phyloP scores from a whole-genome alignment of 1,139 yeast species.

The Yamadazyma oceani region DNA sequence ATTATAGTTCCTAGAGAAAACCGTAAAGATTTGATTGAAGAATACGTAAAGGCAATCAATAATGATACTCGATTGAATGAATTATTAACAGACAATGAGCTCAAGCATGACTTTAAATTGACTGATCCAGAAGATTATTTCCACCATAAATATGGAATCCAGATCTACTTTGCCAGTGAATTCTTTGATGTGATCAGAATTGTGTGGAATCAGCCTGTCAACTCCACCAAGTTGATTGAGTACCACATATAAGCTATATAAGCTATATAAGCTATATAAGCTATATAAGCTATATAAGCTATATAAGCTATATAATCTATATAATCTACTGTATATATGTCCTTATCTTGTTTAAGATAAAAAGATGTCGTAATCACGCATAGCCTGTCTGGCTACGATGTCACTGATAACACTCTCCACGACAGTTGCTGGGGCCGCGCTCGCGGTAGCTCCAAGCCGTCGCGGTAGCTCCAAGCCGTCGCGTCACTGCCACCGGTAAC shows the following conservation, averaged over 20 bases:
- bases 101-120: conserved; percentile 26
- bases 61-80: conserved; percentile 32
- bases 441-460: no score
- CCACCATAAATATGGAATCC: conserved; percentile 52
- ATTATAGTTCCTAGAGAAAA: conserved; percentile 72
- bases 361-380: no score
- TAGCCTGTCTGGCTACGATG: no score
- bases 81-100: conserved; percentile 38
- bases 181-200: conserved; percentile 72
- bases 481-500: no score
- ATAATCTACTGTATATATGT: no score
- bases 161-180: conserved; percentile 66
- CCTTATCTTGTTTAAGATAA: no score
- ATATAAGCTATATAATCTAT: no score
- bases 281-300: no score
- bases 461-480: no score
- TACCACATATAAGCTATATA: conserved; percentile 25
- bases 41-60: conserved; percentile 40
- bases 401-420: no score
- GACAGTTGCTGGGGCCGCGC: no score
- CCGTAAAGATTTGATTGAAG: conserved; percentile 68
- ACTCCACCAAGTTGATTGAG: conserved; percentile 27
- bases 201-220: conserved; percentile 60
- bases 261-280: no score
- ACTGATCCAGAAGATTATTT: conserved; percentile 50